phyloP scores from a whole-genome alignment of 148 eudicot genomes.

The Fagopyrum esculentum region DNA sequence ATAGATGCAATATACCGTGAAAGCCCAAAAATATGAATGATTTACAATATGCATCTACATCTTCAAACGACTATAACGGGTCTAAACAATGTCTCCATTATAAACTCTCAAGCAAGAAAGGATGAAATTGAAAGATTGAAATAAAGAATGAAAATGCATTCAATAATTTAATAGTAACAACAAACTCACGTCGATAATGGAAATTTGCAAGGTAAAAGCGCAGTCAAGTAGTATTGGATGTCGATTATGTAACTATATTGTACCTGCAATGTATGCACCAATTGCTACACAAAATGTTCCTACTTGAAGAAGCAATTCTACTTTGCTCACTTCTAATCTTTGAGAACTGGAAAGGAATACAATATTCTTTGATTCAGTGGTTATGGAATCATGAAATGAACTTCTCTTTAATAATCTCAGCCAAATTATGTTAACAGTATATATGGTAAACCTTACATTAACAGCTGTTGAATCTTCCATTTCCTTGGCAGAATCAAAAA shows the following conservation, averaged over 20 bases:
- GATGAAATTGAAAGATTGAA: too few species aligned
- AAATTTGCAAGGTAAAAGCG: too few species aligned
- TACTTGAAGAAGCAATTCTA: constrained; percentile 96
- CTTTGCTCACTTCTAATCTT: constrained; percentile 94
- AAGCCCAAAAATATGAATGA: too few species aligned
- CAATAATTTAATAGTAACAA: too few species aligned
- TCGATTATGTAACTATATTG: not conserved
- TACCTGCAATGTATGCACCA: constrained; percentile 92
- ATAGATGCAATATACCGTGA: too few species aligned
- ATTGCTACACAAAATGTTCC: constrained; percentile 85
- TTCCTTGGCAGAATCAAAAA: constrained; percentile 96
- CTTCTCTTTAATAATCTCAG: not conserved
- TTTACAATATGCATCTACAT: too few species aligned
- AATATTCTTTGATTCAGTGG: not conserved
- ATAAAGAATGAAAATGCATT: too few species aligned
- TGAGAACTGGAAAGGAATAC: constrained; percentile 57
- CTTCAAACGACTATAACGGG: too few species aligned
- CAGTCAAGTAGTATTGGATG: not conserved
- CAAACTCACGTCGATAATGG: too few species aligned
- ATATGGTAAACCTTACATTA: constrained; percentile 60
- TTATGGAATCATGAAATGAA: not conserved
- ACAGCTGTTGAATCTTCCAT: constrained; percentile 99
- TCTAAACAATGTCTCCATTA: too few species aligned
- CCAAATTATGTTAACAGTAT: not conserved
- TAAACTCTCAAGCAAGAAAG: too few species aligned